These are phyloP conservation scores for Radiomyces spectabilis DNA, from an alignment of 192 early-diverging fungal genomes.

Conservation along the genomic window DNA sequence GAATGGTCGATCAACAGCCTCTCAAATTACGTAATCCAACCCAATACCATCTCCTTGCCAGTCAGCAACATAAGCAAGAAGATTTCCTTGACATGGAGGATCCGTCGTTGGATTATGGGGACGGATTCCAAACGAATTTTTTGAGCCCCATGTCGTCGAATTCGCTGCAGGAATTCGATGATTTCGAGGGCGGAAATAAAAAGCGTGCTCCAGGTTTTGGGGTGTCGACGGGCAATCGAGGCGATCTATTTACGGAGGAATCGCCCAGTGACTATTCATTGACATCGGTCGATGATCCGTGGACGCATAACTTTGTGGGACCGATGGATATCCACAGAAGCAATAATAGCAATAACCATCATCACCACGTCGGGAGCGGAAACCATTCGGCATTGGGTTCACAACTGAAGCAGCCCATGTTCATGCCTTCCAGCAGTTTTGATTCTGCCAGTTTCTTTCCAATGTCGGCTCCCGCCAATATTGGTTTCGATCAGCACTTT, in stretches of 20 bases:
- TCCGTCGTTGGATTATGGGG: not conserved
- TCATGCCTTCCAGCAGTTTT: not conserved
- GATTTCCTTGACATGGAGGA: not conserved
- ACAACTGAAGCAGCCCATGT: not conserved
- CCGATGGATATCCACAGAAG: slow-evolving; percentile 11
- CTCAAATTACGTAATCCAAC: slow-evolving; percentile 20
- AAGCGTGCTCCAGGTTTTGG: not conserved
- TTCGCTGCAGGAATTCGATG: slow-evolving; percentile 15
- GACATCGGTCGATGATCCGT: not conserved
- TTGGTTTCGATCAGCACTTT: slow-evolving; percentile 5
- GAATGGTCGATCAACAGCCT: no score
- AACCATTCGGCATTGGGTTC: not conserved
- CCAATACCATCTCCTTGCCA: slow-evolving; percentile 14
- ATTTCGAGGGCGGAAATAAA: slow-evolving; percentile 1
- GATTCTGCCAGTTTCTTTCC: not conserved
- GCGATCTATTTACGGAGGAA: no score
- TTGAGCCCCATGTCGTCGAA: not conserved
- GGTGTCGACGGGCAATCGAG: no score
- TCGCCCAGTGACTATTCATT: slow-evolving; percentile 4
- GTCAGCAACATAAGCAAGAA: not conserved
- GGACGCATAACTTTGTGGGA: not conserved
- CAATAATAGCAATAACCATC: not conserved
- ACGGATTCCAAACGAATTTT: not conserved
- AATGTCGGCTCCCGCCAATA: slow-evolving; percentile 17
- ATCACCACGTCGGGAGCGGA: not conserved